These are phyloP conservation scores for Nakazawaea pomicola DNA, from an alignment of 805 yeast genomes.

Conservation along the genomic window DNA sequence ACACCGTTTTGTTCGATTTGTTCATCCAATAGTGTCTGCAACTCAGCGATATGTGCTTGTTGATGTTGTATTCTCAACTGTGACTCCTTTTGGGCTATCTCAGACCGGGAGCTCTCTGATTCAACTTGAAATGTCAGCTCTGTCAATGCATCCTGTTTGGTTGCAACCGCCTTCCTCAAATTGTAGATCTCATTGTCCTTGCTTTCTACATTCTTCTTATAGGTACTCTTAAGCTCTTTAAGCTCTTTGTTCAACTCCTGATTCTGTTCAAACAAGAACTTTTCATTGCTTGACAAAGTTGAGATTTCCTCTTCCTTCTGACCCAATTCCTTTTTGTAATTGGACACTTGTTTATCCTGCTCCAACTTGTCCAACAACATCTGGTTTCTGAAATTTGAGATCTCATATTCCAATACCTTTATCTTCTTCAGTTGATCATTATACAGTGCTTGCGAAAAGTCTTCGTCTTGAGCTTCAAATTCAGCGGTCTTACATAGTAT, in stretches of 20 bases:
- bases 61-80: not conserved
- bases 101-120: not conserved
- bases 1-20: not conserved
- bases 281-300: conserved; percentile 5
- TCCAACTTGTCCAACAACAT: conserved; percentile 5
- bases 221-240: not conserved
- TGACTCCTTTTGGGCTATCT: not conserved
- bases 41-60: not conserved
- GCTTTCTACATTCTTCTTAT: not conserved
- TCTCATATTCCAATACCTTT: conserved; percentile 6
- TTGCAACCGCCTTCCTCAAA: not conserved
- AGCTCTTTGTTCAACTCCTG: conserved; percentile 4
- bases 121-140: not conserved
- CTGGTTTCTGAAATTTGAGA: conserved; percentile 5
- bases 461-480: conserved; percentile 1
- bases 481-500: conserved; percentile 6
- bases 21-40: not conserved
- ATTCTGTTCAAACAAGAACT: conserved; percentile 9
- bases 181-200: conserved; percentile 3
- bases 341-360: not conserved
- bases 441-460: not conserved
- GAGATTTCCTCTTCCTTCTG: conserved; percentile 6
- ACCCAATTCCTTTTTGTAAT: not conserved
- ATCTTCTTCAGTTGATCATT: conserved; percentile 8
- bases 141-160: conserved; percentile 2